Conservation (phyloP, 2,329 filamentous ascomycete species). For the Xylaria sp. region DNA sequence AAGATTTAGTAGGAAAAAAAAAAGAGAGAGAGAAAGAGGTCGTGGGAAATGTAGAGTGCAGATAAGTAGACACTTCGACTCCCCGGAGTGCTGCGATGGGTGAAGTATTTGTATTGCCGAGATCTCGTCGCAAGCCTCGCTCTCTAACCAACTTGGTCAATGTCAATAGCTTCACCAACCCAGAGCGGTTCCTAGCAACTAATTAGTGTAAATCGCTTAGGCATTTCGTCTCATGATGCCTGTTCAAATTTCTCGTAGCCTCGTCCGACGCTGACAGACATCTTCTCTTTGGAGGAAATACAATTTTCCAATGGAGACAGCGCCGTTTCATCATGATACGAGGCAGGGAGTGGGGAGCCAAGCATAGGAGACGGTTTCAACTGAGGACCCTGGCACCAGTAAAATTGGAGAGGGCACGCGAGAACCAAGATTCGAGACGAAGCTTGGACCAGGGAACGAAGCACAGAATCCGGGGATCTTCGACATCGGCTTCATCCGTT, state of each 20-base stretch:
- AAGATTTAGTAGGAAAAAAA: neutral
- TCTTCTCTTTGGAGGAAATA: slow-evolving; percentile 16
- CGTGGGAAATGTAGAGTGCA: neutral
- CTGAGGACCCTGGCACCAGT: slow-evolving; percentile 1
- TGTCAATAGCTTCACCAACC: neutral
- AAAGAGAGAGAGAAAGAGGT: neutral
- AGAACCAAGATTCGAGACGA: slow-evolving; percentile 18
- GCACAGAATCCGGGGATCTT: slow-evolving; percentile 1
- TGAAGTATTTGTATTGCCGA: slow-evolving; percentile 5
- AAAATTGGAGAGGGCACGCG: slow-evolving; percentile 15
- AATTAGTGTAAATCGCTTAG: neutral
- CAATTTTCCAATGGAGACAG: slow-evolving; percentile 10
- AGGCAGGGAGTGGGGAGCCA: slow-evolving; percentile 22
- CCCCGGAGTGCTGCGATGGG: neutral
- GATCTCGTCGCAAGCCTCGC: neutral
- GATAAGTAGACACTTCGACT: slow-evolving; percentile 9
- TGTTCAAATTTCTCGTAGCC: slow-evolving; percentile 1
- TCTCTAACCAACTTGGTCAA: neutral
- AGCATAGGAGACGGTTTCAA: slow-evolving; percentile 14
- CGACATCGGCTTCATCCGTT: neutral
- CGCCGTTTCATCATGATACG: slow-evolving; percentile 14
- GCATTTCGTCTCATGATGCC: slow-evolving; percentile 13
- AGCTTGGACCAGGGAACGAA: neutral
- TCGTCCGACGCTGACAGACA: neutral
- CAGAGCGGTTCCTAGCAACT: neutral